Evolutionary conservation across 129 eudicot genomes (phyloP), one percentile per base, ranked within the genome.

Genomic region (Apium graveolens): DNA sequence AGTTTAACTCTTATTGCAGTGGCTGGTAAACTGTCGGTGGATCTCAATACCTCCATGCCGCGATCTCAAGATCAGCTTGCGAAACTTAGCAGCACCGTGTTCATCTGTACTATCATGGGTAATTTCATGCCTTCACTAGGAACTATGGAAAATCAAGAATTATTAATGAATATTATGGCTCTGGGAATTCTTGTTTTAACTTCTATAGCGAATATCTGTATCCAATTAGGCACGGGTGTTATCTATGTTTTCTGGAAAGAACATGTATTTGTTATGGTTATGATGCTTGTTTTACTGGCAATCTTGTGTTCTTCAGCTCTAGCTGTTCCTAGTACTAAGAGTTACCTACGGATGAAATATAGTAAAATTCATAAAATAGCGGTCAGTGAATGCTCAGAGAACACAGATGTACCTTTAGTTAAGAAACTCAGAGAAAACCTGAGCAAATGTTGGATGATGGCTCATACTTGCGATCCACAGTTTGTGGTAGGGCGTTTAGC

Each of bases 11-110:
- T 89, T 13, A 74, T 89, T 34, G 81, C 86, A 1, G 78, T 89
- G 13, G 86, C 93, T 2, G 79, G 82, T 76, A 89, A 89, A n/a
- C 82, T 89, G 5, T 85, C 94, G 0, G 86, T 92, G 8, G 97
- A 92, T 79, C 80, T 92, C 27, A 92, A 91, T 35, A 90, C 96
- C 3, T 78, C 91, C 70, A 89, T 92, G 92, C 93, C 90, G 5
- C 80, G 87, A 62, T 76, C 86, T 20, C 85, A 86, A 13, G 96
- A 92, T 68, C 89, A 87, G 78, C 89, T 92, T 1, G 91, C 96
- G 0, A 89, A 90, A 43, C 85, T 90, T n/a, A 86, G 92, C 84
- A 92, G 97, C 82, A 79, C 85, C 0, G 88, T 82, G 32, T 84
- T 92, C 26, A 70, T 92, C 66, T 83, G 88, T 35, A 90, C 90